Evolutionary conservation across 768 basidiomycete genomes (phyloP), one percentile per base, ranked within the genome.

Genomic region (Rhodosporidiobolus odoratus): DNA sequence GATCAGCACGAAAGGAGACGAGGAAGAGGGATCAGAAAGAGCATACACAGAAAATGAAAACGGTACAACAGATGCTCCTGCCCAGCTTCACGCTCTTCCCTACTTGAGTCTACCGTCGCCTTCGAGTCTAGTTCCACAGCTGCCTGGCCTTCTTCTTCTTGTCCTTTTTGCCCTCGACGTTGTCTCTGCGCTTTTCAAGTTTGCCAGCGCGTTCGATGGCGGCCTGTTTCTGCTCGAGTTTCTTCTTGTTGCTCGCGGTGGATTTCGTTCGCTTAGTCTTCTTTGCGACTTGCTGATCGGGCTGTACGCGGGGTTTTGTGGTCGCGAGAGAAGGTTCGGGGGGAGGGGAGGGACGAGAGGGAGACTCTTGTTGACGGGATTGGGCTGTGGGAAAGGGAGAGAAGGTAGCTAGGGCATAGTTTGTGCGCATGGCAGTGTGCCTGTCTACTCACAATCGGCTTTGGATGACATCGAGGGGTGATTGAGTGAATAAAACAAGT

Each of bases 201-300:
- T 71, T 71, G 12, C 54, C 47, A 19, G 69, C 53, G 15, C 69
- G 52, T 41, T 71, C 69, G 32, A 66, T 58, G 6, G 69, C 69
- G 21, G 48, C 47, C n/a, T 58, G 30, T 34, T 62, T 62, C 10
- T 43, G 40, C 37, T 40, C 54, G 7, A 3, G 4, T 30, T 71
- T 71, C n/a, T 53, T 50, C 45, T 66, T 62, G 65, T 71, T 71
- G 25, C 38, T 32, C 13, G 47, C 38, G 13, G 30, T 27, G 19
- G 54, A 58, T 40, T 65, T 62, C 2, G 50, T 30, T 13, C 69
- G 64, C 41, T 71, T 71, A 25, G 60, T 58, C 40, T 71, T 71
- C 41, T 66, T 66, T 1, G 25, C 16, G 13, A 30, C 59, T 1
- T 54, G 64, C 30, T 65, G 69, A n/a, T 54, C 69, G 37, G 69